Conservation (phyloP, 176 grass and related monocot species). For the Oryza rufipogon region DNA sequence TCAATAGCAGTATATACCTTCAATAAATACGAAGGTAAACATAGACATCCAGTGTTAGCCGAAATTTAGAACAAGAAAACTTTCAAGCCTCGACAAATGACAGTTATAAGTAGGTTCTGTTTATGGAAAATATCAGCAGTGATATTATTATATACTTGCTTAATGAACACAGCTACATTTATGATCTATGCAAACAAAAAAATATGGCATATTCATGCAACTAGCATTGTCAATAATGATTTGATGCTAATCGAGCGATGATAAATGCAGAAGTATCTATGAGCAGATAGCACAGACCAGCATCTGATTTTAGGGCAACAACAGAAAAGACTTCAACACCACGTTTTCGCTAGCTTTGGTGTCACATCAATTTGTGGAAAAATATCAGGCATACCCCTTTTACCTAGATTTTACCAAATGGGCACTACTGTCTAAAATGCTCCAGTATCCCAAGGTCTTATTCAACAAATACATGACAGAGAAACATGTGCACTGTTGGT, state of each 20-base stretch:
- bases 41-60: constrained; percentile 16
- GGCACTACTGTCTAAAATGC: background rate
- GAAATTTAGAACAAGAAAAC: constrained; percentile 6
- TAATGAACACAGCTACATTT: background rate
- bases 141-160: constrained; percentile 11
- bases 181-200: background rate
- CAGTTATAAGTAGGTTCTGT: constrained; percentile 15
- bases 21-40: constrained; percentile 19
- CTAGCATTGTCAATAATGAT: constrained; percentile 6
- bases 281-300: background rate
- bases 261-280: background rate
- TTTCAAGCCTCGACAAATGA: constrained; percentile 1
- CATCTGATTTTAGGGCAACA: background rate
- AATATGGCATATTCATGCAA: background rate
- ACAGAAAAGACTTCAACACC: background rate
- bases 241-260: background rate
- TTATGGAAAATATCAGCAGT: constrained; percentile 18
- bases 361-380: constrained; percentile 2
- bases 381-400: background rate
- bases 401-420: background rate
- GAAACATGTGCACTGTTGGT: background rate
- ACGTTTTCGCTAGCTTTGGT: background rate
- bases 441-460: background rate
- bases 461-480: background rate
- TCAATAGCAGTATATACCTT: constrained; percentile 19